phyloP scores from a whole-genome alignment of 306 rosid species.

The Sicyos baderoa region DNA sequence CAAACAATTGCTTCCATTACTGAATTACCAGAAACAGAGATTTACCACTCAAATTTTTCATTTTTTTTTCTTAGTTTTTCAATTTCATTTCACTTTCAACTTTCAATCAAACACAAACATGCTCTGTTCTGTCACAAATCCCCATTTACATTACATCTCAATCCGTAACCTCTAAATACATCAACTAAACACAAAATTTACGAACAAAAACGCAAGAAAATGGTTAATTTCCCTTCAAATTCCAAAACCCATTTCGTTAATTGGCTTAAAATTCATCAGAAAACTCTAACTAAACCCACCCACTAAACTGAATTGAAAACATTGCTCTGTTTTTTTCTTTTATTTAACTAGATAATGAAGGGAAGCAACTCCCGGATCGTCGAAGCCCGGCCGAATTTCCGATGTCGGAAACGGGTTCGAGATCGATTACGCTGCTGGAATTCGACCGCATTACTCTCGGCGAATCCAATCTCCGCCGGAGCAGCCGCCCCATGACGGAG shows the following conservation, averaged over 20 bases:
- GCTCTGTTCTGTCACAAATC: background rate
- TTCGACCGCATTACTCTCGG: slow-evolving; percentile 47
- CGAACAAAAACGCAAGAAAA: slow-evolving; percentile 14
- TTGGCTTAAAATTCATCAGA: background rate
- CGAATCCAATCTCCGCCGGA: slow-evolving; percentile 64
- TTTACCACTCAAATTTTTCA: background rate
- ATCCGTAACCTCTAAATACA: too few species aligned
- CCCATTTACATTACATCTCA: background rate
- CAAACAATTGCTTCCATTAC: too few species aligned
- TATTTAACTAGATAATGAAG: slow-evolving; percentile 11
- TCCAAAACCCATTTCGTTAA: background rate
- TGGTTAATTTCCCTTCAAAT: background rate
- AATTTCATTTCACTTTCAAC: background rate
- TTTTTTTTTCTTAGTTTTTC: too few species aligned
- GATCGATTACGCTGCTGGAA: slow-evolving; percentile 28
- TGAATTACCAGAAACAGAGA: background rate
- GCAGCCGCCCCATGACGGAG: slow-evolving; percentile 52
- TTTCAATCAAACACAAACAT: background rate
- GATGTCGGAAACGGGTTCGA: background rate
- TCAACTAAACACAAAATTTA: background rate
- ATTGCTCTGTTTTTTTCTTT: background rate
- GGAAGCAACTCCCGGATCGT: slow-evolving; percentile 20
- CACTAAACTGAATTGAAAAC: background rate
- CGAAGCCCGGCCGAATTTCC: background rate
- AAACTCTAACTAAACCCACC: slow-evolving; percentile 3